These are phyloP conservation scores for Pichia heedii DNA, from an alignment of 805 yeast species.

Conservation along the genomic window DNA sequence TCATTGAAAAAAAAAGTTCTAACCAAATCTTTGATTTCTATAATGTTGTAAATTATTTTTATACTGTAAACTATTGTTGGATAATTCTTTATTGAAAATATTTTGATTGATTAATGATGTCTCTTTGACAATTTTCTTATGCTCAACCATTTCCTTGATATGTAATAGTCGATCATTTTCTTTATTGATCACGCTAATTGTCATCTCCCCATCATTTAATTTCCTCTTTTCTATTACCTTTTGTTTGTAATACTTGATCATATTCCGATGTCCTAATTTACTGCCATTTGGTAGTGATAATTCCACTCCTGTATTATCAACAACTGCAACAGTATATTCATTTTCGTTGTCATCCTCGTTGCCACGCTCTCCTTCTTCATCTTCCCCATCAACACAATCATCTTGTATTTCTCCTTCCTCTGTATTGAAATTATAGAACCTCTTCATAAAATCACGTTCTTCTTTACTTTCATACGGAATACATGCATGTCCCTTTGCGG, in stretches of 20 bases:
- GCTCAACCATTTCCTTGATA: conserved; percentile 9
- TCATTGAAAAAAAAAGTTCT: conserved; percentile 3
- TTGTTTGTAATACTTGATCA: conserved; percentile 62
- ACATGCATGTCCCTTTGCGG: conserved; percentile 75
- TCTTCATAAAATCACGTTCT: conserved; percentile 60
- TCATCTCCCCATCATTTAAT: conserved; percentile 52
- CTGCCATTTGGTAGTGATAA: conserved; percentile 68
- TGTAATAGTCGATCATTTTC: conserved; percentile 13
- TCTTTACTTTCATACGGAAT: conserved; percentile 78
- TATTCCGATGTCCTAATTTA: conserved; percentile 69
- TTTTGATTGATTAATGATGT: conserved; percentile 18
- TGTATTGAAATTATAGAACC: conserved; percentile 65
- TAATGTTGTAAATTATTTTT: conserved; percentile 70
- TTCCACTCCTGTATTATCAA: conserved; percentile 43
- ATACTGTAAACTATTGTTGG: conserved; percentile 44
- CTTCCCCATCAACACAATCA: not conserved
- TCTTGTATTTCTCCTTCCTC: conserved; percentile 2
- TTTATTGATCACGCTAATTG: conserved; percentile 26
- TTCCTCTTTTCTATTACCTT: conserved; percentile 36
- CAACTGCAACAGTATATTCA: conserved; percentile 24
- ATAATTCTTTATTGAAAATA: conserved; percentile 25
- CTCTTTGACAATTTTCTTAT: conserved; percentile 38
- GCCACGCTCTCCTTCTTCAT: conserved; percentile 7
- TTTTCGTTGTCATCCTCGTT: conserved; percentile 11
- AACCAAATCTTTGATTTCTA: conserved; percentile 29